A percentile compares a stretch with the other conserved stretches of the same genome.
Conservation (phyloP, 2,329 filamentous ascomycete genomes). For the Fusarium praegraminearum region DNA sequence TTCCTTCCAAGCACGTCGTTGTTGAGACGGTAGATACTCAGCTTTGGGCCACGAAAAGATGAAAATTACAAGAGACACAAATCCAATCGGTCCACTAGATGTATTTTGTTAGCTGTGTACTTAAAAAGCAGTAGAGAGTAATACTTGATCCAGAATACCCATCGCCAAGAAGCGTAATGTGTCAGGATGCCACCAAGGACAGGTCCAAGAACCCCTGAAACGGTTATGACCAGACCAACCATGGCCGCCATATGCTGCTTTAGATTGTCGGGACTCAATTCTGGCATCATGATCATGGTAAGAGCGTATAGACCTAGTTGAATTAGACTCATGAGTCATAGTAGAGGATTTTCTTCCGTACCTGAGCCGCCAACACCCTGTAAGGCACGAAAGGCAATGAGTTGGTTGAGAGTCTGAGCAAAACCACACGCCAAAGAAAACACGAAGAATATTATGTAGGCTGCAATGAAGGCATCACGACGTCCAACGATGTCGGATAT, state of each 20-base stretch:
- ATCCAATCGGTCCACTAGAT: conserved; percentile 63
- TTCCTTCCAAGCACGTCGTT: conserved; percentile 60
- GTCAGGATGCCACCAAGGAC: conserved; percentile 65
- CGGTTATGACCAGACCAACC: conserved; percentile 62
- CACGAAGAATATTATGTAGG: conserved; percentile 65
- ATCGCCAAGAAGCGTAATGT: conserved; percentile 63
- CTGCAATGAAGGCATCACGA: conserved; percentile 62
- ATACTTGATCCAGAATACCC: conserved; percentile 72
- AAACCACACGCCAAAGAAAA: conserved; percentile 68
- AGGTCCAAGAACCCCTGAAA: conserved; percentile 64
- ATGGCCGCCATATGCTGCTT: conserved; percentile 60
- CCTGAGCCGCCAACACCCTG: conserved; percentile 66
- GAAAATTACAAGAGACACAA: conserved; percentile 61
- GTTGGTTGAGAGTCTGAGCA: conserved; percentile 52
- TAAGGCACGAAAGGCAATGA: conserved; percentile 62
- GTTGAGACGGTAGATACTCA: conserved; percentile 54
- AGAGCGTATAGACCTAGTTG: conserved; percentile 63
- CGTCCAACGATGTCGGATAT: conserved; percentile 67
- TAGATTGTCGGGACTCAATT: conserved; percentile 58
- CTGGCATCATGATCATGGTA: conserved; percentile 67
- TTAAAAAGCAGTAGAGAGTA: not conserved
- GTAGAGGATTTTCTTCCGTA: conserved; percentile 23
- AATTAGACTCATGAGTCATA: not conserved
- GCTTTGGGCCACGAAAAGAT: conserved; percentile 63
- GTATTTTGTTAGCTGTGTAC: conserved; percentile 3